Percentiles rank a stretch among this genome's conserved stretches.
Conservation (phyloP, 1,284 basidiomycete species). For the Irpex rosettiformis region DNA sequence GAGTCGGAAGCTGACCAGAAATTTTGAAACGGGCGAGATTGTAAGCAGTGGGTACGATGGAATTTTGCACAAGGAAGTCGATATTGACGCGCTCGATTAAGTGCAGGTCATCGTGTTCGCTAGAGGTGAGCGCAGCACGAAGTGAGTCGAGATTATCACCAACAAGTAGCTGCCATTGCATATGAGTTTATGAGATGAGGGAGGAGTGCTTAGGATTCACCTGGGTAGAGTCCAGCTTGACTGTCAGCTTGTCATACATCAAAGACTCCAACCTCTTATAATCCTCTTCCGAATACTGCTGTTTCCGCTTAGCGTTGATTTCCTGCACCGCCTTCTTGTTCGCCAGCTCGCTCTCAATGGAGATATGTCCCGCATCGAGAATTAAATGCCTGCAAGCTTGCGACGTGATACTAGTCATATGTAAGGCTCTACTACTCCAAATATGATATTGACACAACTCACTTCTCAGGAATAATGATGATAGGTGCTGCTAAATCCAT, state of each 20-base stretch:
- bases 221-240: conserved; percentile 89
- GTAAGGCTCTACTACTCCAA: neutral
- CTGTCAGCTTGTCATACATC: conserved; percentile 93
- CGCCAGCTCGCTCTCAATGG: conserved; percentile 88
- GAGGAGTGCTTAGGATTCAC: conserved; percentile 38
- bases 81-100: conserved; percentile 93
- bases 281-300: conserved; percentile 88
- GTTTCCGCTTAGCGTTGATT: conserved; percentile 83
- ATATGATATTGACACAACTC: conserved; percentile 22
- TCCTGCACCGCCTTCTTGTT: conserved; percentile 81
- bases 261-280: conserved; percentile 86
- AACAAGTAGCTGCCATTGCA: conserved; percentile 78
- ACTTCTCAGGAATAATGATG: conserved; percentile 97
- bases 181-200: conserved; percentile 1
- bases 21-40: conserved; percentile 92
- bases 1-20: conserved; percentile 83
- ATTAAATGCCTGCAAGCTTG: conserved; percentile 85
- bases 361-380: conserved; percentile 96
- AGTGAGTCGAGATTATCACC: conserved; percentile 85
- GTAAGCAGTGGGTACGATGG: conserved; percentile 86
- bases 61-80: conserved; percentile 88
- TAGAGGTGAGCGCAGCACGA: conserved; percentile 68
- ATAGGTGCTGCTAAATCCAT: conserved; percentile 98
- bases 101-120: conserved; percentile 68
- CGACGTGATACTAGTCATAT: conserved; percentile 59